Evolutionary conservation across 305 asterid genomes (phyloP).

Genomic region (Solanum aculeatissimum): DNA sequence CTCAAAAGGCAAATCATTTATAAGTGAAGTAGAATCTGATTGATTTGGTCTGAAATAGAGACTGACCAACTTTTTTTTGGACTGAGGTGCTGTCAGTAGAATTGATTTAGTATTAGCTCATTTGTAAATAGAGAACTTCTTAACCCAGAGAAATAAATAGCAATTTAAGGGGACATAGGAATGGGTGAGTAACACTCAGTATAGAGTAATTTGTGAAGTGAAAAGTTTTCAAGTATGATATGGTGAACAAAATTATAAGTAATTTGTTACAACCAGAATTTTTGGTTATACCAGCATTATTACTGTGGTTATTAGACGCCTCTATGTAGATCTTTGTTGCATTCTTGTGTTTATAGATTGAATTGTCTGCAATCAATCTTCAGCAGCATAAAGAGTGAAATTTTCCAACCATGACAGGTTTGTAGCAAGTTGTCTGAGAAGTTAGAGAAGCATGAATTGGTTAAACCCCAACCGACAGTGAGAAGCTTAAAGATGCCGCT

Average conservation of each 20-base stretch:
- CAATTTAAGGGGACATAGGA: background rate
- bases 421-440: slow-evolving; percentile 76
- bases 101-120: background rate
- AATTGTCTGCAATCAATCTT: background rate
- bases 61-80: background rate
- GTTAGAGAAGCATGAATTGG: slow-evolving; percentile 87
- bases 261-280: background rate
- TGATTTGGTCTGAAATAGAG: background rate
- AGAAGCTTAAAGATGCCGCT: slow-evolving; percentile 90
- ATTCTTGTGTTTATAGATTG: background rate
- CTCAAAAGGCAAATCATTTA: background rate
- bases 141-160: background rate
- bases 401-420: slow-evolving; percentile 26
- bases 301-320: background rate
- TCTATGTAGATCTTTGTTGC: background rate
- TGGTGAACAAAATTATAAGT: background rate
- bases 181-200: background rate
- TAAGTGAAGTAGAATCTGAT: background rate
- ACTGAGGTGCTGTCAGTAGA: background rate
- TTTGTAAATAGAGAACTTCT: background rate
- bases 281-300: background rate
- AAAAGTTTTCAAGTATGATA: background rate
- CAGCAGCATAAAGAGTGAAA: background rate
- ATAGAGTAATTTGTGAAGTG: background rate
- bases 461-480: slow-evolving; percentile 77